Conservation (phyloP, 2,329 filamentous ascomycete genomes). For the Colletotrichum plurivorum region DNA sequence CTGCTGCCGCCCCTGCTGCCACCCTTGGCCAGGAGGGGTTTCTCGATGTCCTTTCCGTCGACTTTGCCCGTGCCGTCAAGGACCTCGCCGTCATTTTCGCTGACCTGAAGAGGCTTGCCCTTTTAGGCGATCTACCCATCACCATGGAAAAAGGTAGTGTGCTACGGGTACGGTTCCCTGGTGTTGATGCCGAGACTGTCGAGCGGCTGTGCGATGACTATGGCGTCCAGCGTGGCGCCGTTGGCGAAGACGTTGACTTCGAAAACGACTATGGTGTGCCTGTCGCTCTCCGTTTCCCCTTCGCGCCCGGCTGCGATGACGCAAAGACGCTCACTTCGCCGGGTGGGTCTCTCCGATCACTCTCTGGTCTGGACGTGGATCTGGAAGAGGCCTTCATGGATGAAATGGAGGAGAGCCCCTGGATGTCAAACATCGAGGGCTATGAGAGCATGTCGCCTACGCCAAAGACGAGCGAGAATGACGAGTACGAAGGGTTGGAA, state of each 20-base stretch:
- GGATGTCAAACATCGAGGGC: constrained; percentile 62
- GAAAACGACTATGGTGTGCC: constrained; percentile 76
- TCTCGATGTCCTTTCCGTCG: constrained; percentile 85
- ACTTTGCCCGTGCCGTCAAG: constrained; percentile 89
- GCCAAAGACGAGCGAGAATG: constrained; percentile 57
- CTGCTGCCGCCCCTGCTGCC: constrained; percentile 58
- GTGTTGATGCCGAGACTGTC: constrained; percentile 86
- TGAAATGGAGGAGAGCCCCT: constrained; percentile 62
- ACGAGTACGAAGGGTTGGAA: constrained; percentile 68
- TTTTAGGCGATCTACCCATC: constrained; percentile 87
- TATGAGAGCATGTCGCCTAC: constrained; percentile 66
- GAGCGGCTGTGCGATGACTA: constrained; percentile 89
- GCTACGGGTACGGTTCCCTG: constrained; percentile 89
- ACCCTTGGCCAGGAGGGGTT: constrained; percentile 87
- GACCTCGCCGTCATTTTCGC: constrained; percentile 85
- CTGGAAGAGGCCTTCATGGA: constrained; percentile 56
- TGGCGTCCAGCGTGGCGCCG: constrained; percentile 83
- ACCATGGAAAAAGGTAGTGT: constrained; percentile 74
- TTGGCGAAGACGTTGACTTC: constrained; percentile 84
- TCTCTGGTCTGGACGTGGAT: constrained; percentile 54
- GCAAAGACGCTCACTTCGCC: constrained; percentile 59
- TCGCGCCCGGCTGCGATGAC: constrained; percentile 72
- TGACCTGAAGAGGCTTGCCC: constrained; percentile 83
- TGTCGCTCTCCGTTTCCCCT: constrained; percentile 87
- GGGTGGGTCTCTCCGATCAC: constrained; percentile 62